Conservation (phyloP, 169 alveolate species). For the Plasmodium vinckei region DNA sequence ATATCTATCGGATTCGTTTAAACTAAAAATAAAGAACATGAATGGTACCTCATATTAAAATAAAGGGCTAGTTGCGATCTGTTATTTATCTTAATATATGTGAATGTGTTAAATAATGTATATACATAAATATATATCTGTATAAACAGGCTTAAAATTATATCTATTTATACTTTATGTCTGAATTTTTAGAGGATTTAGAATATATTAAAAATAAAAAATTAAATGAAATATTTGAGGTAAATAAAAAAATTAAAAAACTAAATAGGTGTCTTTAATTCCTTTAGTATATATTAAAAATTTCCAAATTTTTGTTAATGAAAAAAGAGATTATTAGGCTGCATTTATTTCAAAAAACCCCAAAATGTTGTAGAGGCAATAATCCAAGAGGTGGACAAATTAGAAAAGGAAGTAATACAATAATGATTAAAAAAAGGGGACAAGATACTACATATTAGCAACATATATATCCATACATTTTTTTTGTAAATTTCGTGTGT, state of each 20-base stretch:
- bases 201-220: constrained; percentile 51
- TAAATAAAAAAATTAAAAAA: constrained; percentile 12
- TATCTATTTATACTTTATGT: no score
- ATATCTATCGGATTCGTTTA: no score
- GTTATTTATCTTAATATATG: no score
- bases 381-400: constrained; percentile 40
- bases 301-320: background rate
- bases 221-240: constrained; percentile 62
- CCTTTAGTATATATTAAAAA: background rate
- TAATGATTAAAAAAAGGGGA: background rate
- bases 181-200: constrained; percentile 17
- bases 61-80: no score
- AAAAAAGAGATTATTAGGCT: constrained; percentile 44
- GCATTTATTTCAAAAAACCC: constrained; percentile 55
- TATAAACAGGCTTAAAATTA: no score
- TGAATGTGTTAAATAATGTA: no score
- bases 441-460: background rate
- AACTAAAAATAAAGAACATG: no score
- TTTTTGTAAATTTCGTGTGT: background rate
- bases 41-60: no score
- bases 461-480: background rate
- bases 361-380: constrained; percentile 49
- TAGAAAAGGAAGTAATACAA: constrained; percentile 49
- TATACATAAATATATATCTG: no score
- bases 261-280: background rate